Evolutionary conservation across 1,284 basidiomycete species (phyloP), one percentile per base, ranked within the genome.

Genomic region (Peniophora sp.): DNA sequence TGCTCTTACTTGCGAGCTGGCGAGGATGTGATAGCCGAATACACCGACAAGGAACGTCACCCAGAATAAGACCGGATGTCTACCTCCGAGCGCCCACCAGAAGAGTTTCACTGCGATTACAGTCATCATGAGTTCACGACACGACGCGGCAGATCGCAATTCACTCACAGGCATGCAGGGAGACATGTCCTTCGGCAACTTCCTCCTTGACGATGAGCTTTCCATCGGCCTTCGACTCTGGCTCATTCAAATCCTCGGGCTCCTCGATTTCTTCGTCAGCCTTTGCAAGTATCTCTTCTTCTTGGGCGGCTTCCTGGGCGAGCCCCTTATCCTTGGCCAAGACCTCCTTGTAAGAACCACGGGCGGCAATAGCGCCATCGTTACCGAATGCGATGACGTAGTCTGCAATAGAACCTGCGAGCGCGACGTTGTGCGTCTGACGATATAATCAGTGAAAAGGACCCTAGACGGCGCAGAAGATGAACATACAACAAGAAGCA

Each of bases 351-450:
- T 78, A 60, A 0, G 70, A 66, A 14, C 78, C 78, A 55, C 19
- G 5, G 19, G 77, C 73, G 48, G 68, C 69, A 3, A 67, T 55
- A 23, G 83, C 64, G 0, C 67, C 69, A 2, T 82, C 81, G 11
- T 65, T 58, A 11, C 69, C 65, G 20, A 92, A 62, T 2, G 77
- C 77, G 22, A 89, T 74, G n/a, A 85, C 75, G 59, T 77, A 85
- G 45, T 80, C 74, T 11, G 87, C 83, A 20, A 88, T 67, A 2
- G 80, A 75, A 12, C 71, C 71, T 14, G 72, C 71, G 61, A 87
- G 75, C 2, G 77, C 76, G 34, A 84, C 71, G 58, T 87, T 85
- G 61, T 88, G 85, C 0, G 85, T 85, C 77, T 45, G n/a, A 6
- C 8, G n/a, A 32, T 9, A 45, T 3, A 6, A 41, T 20, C 38